Conservation (phyloP, 345 rosid genomes). For the Populus alba region DNA sequence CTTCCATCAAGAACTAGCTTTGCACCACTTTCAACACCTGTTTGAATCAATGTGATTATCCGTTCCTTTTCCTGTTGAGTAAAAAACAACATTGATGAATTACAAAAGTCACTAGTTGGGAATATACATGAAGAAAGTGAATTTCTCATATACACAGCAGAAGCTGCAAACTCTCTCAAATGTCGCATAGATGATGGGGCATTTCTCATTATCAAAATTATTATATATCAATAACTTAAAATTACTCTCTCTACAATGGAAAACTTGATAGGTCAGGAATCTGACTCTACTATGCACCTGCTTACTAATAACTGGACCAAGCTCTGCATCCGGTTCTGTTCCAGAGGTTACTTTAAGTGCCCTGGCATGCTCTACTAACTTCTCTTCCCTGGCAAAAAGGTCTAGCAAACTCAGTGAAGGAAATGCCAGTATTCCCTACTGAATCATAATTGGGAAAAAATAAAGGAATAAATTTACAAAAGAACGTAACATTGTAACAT, state of each 20-base stretch:
- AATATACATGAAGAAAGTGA: not conserved
- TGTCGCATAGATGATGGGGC: not conserved
- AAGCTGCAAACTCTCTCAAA: conserved; percentile 11
- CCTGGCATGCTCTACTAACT: conserved; percentile 48
- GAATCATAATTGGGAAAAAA: not conserved
- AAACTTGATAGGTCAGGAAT: not conserved
- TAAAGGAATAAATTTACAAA: not conserved
- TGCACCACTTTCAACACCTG: conserved; percentile 50
- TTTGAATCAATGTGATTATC: conserved; percentile 43
- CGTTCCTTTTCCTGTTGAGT: conserved; percentile 47
- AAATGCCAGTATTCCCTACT: not conserved
- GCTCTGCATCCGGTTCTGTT: conserved; percentile 52
- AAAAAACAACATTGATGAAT: not conserved
- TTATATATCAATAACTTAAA: not conserved
- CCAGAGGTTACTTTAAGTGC: conserved; percentile 53
- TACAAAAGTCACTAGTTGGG: not conserved
- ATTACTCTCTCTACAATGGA: not conserved
- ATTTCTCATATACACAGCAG: not conserved
- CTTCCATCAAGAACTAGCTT: conserved; percentile 64
- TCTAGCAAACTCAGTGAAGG: not conserved
- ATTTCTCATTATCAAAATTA: not conserved
- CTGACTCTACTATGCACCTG: conserved; percentile 34
- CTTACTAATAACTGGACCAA: conserved; percentile 65
- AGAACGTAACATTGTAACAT: not conserved
- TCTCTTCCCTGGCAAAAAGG: conserved; percentile 50